Evolutionary conservation across 1,284 basidiomycete species (phyloP).

Genomic region (Boletus sp.): DNA sequence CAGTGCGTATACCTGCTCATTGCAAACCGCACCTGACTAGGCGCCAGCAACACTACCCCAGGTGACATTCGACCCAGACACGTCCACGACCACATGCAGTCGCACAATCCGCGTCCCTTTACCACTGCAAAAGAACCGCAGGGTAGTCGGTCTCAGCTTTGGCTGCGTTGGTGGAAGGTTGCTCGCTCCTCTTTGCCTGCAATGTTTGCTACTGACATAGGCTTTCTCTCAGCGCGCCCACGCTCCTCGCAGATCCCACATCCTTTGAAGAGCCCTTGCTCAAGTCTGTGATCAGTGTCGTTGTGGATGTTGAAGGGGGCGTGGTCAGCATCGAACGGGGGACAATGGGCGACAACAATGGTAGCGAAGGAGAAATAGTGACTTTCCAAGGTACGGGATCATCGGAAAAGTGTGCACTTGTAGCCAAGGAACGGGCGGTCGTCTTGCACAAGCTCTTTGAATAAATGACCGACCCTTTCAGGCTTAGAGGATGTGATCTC

Average conservation of each 20-base stretch:
- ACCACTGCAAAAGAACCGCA: slow-evolving; percentile 11
- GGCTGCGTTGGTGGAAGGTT: slow-evolving; percentile 55
- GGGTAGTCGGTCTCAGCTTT: slow-evolving; percentile 25
- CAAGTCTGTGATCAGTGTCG: slow-evolving; percentile 65
- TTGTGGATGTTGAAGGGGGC: slow-evolving; percentile 48
- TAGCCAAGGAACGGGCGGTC: slow-evolving; percentile 25
- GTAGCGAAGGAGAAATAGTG: slow-evolving; percentile 8
- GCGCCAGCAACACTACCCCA: slow-evolving; percentile 69
- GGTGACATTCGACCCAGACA: slow-evolving; percentile 71
- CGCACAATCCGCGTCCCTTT: slow-evolving; percentile 35
- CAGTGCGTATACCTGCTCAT: slow-evolving; percentile 53
- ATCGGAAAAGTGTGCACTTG: slow-evolving; percentile 18
- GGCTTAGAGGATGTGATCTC: too few species aligned
- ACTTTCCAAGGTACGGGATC: slow-evolving; percentile 4
- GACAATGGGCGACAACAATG: slow-evolving; percentile 23
- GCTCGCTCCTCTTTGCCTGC: slow-evolving; percentile 11
- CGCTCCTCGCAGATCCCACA: slow-evolving; percentile 80
- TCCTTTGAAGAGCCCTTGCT: slow-evolving; percentile 89
- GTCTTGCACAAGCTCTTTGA: slow-evolving; percentile 26
- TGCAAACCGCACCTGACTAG: neutral
- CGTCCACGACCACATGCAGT: slow-evolving; percentile 65
- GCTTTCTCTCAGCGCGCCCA: slow-evolving; percentile 33
- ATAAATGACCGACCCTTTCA: slow-evolving; percentile 3
- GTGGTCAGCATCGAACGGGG: slow-evolving; percentile 28
- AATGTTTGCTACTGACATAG: neutral